These are phyloP conservation scores for Fonsecaea pedrosoi DNA, from an alignment of 2,329 filamentous ascomycete genomes.

Conservation along the genomic window DNA sequence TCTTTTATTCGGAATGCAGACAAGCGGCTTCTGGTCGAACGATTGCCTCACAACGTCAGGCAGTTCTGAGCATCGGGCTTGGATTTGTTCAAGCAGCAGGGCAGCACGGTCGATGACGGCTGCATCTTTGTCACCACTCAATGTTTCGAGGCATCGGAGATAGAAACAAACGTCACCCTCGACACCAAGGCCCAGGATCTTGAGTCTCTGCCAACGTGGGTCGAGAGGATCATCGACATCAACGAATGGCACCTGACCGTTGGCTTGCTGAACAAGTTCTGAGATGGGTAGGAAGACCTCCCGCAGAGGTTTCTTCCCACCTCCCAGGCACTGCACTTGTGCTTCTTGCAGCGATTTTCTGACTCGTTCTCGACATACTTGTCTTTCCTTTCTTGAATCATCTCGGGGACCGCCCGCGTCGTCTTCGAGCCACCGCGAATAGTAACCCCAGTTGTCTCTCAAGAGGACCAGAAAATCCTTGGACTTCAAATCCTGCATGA, in stretches of 20 bases:
- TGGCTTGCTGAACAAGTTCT: slow-evolving; percentile 18
- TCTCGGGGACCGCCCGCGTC: neutral
- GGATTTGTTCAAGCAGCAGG: slow-evolving; percentile 16
- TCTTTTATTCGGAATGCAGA: slow-evolving; percentile 17
- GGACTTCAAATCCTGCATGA: slow-evolving; percentile 5
- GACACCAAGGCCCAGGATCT: slow-evolving; percentile 14
- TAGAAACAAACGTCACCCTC: slow-evolving; percentile 20
- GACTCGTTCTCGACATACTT: slow-evolving; percentile 5
- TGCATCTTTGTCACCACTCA: slow-evolving; percentile 8
- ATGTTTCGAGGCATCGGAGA: slow-evolving; percentile 16
- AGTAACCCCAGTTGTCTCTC: slow-evolving; percentile 18
- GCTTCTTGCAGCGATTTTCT: slow-evolving; percentile 7
- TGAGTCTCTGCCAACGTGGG: slow-evolving; percentile 14
- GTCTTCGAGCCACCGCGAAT: slow-evolving; percentile 17
- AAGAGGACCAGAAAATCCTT: slow-evolving; percentile 18
- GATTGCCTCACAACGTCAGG: slow-evolving; percentile 15
- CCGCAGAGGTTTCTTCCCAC: slow-evolving; percentile 2
- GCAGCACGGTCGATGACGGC: slow-evolving; percentile 10
- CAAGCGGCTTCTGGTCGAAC: slow-evolving; percentile 14
- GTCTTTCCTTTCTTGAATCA: neutral
- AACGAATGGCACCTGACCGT: slow-evolving; percentile 21
- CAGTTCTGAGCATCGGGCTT: slow-evolving; percentile 14
- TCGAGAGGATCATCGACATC: slow-evolving; percentile 17
- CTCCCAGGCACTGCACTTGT: slow-evolving; percentile 13
- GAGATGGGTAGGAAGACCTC: slow-evolving; percentile 16